Evolutionary conservation across 2,329 filamentous ascomycete species (phyloP), one percentile per base, ranked within the genome.

Genomic region (Fusarium sp.): DNA sequence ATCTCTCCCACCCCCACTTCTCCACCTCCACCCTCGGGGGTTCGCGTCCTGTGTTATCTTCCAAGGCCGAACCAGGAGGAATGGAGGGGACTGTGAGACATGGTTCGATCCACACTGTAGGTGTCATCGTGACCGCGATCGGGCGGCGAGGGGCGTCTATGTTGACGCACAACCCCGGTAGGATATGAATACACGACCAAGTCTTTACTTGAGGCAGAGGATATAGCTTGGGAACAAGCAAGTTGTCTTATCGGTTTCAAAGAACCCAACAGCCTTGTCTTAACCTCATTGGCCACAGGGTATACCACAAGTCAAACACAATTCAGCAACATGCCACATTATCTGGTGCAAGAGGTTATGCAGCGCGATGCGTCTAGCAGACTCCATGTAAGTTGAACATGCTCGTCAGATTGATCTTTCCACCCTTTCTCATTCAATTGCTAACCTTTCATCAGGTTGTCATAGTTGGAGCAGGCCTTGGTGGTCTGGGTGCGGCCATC

Each of bases 401-500:
- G 8, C 30, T 18, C 48, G 36, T 39, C 34, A 27, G 8, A 36
- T 3, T 12, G 16, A 28, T n/a, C 48, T 16, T 18, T 13, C 34
- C 15, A 15, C 18, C 37, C 16, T 8, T 18, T n/a, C 31, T 34
- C 31, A 34, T 34, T 34, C 31, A 34, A 8, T 23, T 31, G 23
- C 48, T 39, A 39, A 51, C 34, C 36, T 4, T 7, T 10, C 43
- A 3, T 3, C 28, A 71, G 68, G 63, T 72, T 4, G 50, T 63
- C 7, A 69, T 76, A 28, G 74, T 75, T 7, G 74, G 74, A 16
- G 74, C 74, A n/a, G 74, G 74, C 2, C 60, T 76, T 13, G 74
- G 74, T 16, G 74, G 74, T 3, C 61, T 76, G 7, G 72, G 70
- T 2, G 73, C 74, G 18, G 74, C 74, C 13, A 75, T 76, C 18